phyloP scores from a whole-genome alignment of 805 yeast genomes.

The Schwanniomyces pseudopolymorphus region DNA sequence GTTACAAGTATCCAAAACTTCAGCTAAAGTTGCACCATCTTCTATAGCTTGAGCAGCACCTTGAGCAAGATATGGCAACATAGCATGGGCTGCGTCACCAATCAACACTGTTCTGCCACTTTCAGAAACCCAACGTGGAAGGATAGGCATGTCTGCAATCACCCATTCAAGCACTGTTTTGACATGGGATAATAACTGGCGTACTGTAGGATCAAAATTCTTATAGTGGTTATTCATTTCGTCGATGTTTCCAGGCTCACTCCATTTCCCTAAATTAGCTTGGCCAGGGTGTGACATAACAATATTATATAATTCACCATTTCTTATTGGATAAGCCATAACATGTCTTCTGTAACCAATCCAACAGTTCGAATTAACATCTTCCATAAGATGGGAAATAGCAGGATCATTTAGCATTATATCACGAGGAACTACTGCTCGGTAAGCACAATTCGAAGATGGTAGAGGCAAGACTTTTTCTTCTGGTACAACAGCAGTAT shows the following conservation, averaged over 20 bases:
- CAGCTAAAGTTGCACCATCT: conserved; percentile 29
- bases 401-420: conserved; percentile 16
- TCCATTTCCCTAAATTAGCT: conserved; percentile 15
- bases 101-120: conserved; percentile 24
- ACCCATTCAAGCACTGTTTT: conserved; percentile 23
- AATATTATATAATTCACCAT: conserved; percentile 25
- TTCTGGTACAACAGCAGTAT: conserved; percentile 13
- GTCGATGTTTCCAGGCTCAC: conserved; percentile 15
- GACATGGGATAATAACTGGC: conserved; percentile 16
- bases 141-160: conserved; percentile 21
- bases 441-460: conserved; percentile 28
- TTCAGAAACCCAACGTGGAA: conserved; percentile 24
- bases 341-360: conserved; percentile 29
- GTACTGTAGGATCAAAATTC: conserved; percentile 26
- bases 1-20: conserved; percentile 12
- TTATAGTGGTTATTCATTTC: conserved; percentile 20
- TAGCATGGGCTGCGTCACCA: conserved; percentile 38
- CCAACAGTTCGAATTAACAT: conserved; percentile 29
- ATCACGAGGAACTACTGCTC: conserved; percentile 19
- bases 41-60: conserved; percentile 35
- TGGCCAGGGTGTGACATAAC: conserved; percentile 29
- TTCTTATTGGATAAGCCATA: conserved; percentile 23
- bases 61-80: conserved; percentile 31
- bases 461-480: conserved; percentile 19
- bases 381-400: conserved; percentile 11